Conservation (phyloP, 164 flowering plant genomes). For the Berberis vulgaris region DNA sequence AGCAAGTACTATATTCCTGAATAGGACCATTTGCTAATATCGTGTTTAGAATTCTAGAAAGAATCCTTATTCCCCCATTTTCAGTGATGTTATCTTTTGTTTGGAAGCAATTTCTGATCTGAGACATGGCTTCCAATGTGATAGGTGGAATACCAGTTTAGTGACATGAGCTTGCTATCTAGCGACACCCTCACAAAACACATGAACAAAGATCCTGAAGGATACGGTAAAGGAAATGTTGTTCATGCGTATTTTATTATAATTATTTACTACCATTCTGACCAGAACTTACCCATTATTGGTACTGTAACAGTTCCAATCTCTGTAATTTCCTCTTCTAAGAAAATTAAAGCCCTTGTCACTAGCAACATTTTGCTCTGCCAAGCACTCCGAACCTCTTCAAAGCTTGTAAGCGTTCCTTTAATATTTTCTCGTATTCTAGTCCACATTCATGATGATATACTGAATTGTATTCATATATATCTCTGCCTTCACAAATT, state of each 20-base stretch:
- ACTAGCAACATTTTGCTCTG: conserved; percentile 45
- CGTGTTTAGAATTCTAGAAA: too few relatives aligned
- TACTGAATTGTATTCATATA: neutral
- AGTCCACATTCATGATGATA: too few relatives aligned
- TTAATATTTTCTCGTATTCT: neutral
- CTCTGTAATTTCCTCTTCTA: conserved; percentile 64
- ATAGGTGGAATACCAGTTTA: conserved; percentile 87
- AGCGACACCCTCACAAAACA: conserved; percentile 69
- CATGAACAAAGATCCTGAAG: conserved; percentile 77
- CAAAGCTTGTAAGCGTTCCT: conserved; percentile 60
- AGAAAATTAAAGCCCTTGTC: conserved; percentile 72
- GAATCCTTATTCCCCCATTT: too few relatives aligned
- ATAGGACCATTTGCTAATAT: too few relatives aligned
- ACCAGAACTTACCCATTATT: neutral
- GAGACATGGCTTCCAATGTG: neutral
- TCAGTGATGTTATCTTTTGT: too few relatives aligned
- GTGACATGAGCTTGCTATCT: conserved; percentile 82
- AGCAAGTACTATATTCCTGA: too few relatives aligned
- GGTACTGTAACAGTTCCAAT: conserved; percentile 52
- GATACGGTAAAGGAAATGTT: conserved; percentile 46
- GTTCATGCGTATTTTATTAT: too few relatives aligned
- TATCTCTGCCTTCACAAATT: neutral
- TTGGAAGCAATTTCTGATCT: too few relatives aligned
- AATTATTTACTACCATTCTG: too few relatives aligned
- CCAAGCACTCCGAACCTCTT: conserved; percentile 67